These are phyloP conservation scores for Tillandsia fasciculata DNA, from an alignment of 176 grass and related monocot species.

Conservation along the genomic window DNA sequence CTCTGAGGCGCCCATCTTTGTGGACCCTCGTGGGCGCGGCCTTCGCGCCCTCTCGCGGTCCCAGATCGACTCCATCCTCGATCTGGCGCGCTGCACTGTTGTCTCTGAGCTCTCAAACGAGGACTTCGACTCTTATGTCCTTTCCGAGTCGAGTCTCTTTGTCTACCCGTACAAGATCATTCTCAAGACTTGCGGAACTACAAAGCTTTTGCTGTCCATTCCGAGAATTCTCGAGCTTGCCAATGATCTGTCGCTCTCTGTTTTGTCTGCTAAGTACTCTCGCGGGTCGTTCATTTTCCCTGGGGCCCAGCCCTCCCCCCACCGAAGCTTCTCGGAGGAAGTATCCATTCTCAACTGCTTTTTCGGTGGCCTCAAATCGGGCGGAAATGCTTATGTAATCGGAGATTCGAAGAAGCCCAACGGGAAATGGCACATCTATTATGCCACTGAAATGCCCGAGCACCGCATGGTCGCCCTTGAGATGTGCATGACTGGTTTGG, in stretches of 20 bases:
- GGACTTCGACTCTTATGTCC: conserved; percentile 63
- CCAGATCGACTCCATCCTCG: conserved; percentile 67
- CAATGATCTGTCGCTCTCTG: conserved; percentile 46
- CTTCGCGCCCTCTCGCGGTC: conserved; percentile 57
- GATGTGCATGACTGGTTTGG: conserved; percentile 75
- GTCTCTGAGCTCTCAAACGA: conserved; percentile 67
- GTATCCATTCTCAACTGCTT: conserved; percentile 40
- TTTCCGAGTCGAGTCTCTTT: conserved; percentile 75
- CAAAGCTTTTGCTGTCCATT: conserved; percentile 66
- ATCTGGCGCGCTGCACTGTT: conserved; percentile 69
- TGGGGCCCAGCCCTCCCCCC: conserved; percentile 52
- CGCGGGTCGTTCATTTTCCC: conserved; percentile 74
- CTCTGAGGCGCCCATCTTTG: conserved; percentile 45
- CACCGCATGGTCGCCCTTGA: conserved; percentile 55
- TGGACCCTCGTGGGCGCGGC: conserved; percentile 36
- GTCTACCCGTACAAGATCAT: conserved; percentile 58
- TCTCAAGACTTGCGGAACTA: conserved; percentile 75
- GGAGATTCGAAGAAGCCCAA: conserved; percentile 43
- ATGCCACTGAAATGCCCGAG: conserved; percentile 50
- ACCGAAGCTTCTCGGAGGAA: conserved; percentile 74
- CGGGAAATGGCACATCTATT: conserved; percentile 71
- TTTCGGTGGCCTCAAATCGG: conserved; percentile 42
- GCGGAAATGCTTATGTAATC: conserved; percentile 58
- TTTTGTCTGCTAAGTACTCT: conserved; percentile 62
- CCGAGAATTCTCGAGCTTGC: conserved; percentile 69